phyloP scores from a whole-genome alignment of 768 basidiomycete species.

The Suillus americanus region DNA sequence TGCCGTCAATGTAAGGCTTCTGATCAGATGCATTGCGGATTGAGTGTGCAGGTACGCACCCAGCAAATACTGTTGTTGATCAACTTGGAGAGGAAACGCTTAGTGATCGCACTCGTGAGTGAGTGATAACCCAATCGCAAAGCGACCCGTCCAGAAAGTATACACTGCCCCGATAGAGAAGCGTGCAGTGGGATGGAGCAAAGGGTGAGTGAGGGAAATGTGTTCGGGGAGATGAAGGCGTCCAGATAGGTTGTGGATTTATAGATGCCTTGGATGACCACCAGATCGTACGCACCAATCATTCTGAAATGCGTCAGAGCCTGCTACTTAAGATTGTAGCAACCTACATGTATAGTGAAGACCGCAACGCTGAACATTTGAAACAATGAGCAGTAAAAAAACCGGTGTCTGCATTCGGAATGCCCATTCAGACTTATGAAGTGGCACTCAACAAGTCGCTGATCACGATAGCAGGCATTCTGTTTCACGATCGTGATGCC shows the following conservation, averaged over 20 bases:
- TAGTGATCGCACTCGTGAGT: no score
- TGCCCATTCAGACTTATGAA: constrained; percentile 48
- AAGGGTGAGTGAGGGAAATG: constrained; percentile 56
- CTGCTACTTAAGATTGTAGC: not conserved
- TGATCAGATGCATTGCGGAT: constrained; percentile 84
- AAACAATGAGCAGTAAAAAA: constrained; percentile 72
- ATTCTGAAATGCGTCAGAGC: constrained; percentile 12
- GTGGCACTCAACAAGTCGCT: constrained; percentile 68
- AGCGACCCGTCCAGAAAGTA: no score
- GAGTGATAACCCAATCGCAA: no score
- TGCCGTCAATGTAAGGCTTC: constrained; percentile 46
- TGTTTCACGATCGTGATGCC: no score
- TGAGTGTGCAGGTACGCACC: constrained; percentile 86
- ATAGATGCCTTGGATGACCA: constrained; percentile 67
- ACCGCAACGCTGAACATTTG: constrained; percentile 53
- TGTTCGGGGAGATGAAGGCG: constrained; percentile 54
- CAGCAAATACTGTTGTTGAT: constrained; percentile 20
- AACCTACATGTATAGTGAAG: constrained; percentile 73
- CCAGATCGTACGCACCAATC: constrained; percentile 69
- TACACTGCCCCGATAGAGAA: constrained; percentile 34
- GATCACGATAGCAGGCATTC: not conserved
- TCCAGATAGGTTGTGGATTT: constrained; percentile 69
- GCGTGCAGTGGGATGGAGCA: constrained; percentile 59
- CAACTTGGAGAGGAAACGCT: no score
- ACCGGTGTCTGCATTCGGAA: constrained; percentile 2